Evolutionary conservation across 78 protist species (phyloP).

Genomic region (Guillardia theta): DNA sequence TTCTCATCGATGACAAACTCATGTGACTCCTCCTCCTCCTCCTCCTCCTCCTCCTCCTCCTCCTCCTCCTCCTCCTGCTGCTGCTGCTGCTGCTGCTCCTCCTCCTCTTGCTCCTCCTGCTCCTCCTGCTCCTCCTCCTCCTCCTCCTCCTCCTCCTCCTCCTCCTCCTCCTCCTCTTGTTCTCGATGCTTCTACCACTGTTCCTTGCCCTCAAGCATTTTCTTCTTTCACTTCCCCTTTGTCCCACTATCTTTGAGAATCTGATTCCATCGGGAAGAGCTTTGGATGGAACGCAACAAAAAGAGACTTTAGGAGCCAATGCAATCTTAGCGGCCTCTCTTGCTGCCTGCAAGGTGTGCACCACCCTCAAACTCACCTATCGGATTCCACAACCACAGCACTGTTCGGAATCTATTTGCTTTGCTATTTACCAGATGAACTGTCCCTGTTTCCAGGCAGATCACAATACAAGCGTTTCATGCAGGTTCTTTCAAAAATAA

Average conservation of each 20-base stretch:
- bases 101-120: neutral
- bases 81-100: neutral
- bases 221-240: no score
- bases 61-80: neutral
- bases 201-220: no score
- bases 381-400: no score
- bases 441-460: no score
- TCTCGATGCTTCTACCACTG: no score
- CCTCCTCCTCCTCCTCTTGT: neutral
- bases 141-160: no score
- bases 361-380: slow-evolving; percentile 83
- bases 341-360: slow-evolving; percentile 97
- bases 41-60: neutral
- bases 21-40: slow-evolving; percentile 36
- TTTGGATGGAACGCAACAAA: slow-evolving; percentile 94
- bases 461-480: no score
- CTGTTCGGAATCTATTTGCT: no score
- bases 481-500: no score
- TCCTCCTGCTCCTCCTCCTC: no score
- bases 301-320: slow-evolving; percentile 97
- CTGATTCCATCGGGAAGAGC: neutral
- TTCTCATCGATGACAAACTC: slow-evolving; percentile 87
- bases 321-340: slow-evolving; percentile 97
- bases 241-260: neutral
- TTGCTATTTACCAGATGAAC: no score